phyloP scores from a whole-genome alignment of 2,329 filamentous ascomycete genomes.

The Diplodia scrobiculata region DNA sequence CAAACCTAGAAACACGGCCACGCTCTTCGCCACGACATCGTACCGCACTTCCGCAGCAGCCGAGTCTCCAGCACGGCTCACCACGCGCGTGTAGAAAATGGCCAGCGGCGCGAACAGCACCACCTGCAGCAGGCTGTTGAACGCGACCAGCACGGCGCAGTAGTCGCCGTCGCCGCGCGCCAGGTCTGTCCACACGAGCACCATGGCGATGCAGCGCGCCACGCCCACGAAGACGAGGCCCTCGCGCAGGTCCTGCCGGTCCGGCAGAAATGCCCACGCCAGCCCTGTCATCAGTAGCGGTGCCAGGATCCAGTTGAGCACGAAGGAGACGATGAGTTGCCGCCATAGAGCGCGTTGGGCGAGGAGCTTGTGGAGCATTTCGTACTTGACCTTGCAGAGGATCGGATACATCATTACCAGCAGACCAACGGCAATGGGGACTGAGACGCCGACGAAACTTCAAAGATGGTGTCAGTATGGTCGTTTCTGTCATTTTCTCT shows the following conservation, averaged over 20 bases:
- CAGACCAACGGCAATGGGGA: conserved; percentile 72
- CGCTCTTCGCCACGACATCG: conserved; percentile 71
- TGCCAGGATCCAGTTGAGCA: conserved; percentile 81
- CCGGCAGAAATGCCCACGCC: conserved; percentile 60
- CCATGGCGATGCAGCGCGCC: conserved; percentile 88
- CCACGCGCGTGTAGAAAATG: conserved; percentile 63
- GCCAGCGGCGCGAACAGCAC: conserved; percentile 53
- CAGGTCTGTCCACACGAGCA: conserved; percentile 75
- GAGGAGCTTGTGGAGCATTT: conserved; percentile 70
- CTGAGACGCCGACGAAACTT: conserved; percentile 61
- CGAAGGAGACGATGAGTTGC: conserved; percentile 74
- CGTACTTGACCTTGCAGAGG: conserved; percentile 80
- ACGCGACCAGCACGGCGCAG: conserved; percentile 64
- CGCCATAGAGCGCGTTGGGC: conserved; percentile 67
- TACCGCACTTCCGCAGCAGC: conserved; percentile 57
- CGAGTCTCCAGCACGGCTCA: conserved; percentile 48
- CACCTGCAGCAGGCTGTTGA: conserved; percentile 54
- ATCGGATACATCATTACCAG: conserved; percentile 96
- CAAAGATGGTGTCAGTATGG: no score
- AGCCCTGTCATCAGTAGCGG: conserved; percentile 76
- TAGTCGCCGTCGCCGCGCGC: conserved; percentile 79
- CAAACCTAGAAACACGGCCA: conserved; percentile 67
- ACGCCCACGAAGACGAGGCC: conserved; percentile 81
- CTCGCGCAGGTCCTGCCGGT: conserved; percentile 53
- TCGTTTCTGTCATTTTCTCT: neutral